Percentiles rank a stretch among this genome's conserved stretches.
Evolutionary conservation across 208 protist species (phyloP).

Genomic region (Leptomonas seymouri): DNA sequence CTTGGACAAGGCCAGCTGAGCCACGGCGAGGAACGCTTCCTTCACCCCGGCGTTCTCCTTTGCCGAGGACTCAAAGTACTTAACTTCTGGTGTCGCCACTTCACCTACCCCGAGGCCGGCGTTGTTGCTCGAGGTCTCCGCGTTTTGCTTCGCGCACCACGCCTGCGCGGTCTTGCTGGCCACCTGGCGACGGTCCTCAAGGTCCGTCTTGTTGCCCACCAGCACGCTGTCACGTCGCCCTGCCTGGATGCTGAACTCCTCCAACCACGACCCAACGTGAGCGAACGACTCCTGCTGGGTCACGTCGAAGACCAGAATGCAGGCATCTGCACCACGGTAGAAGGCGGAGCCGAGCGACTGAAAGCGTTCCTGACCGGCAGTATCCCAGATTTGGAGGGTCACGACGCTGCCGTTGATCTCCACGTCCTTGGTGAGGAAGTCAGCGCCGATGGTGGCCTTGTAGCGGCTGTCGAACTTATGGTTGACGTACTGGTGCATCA

Average conservation of each 20-base stretch:
- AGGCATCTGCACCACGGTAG: conserved; percentile 99
- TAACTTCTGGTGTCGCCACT: conserved; percentile 71
- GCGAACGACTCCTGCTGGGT: conserved; percentile 87
- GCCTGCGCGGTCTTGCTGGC: conserved; percentile 91
- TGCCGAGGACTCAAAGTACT: conserved; percentile 98
- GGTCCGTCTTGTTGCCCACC: conserved; percentile 99
- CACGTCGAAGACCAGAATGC: conserved; percentile 91
- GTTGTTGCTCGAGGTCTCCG: conserved; percentile 34
- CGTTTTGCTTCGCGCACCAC: conserved; percentile 94
- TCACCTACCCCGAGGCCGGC: conserved; percentile 13
- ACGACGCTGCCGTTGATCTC: conserved; percentile 97
- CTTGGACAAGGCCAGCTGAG: conserved; percentile 69
- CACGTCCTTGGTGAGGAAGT: conserved; percentile 99
- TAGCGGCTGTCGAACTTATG: conserved; percentile 96
- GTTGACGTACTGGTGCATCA: conserved; percentile 93
- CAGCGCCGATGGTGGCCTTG: conserved; percentile 99
- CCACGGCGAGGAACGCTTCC: conserved; percentile 96
- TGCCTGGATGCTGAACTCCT: conserved; percentile 98
- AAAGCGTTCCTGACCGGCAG: conserved; percentile 99
- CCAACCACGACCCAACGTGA: conserved; percentile 95
- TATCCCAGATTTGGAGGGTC: conserved; percentile 97
- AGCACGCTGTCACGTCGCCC: conserved; percentile 98
- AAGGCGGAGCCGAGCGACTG: conserved; percentile 98
- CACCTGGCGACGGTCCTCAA: conserved; percentile 95
- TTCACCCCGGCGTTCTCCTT: conserved; percentile 99